Base-by-base conservation (phyloP, 495 filamentous ascomycete genomes). In the Daldinia decipiens region DNA sequence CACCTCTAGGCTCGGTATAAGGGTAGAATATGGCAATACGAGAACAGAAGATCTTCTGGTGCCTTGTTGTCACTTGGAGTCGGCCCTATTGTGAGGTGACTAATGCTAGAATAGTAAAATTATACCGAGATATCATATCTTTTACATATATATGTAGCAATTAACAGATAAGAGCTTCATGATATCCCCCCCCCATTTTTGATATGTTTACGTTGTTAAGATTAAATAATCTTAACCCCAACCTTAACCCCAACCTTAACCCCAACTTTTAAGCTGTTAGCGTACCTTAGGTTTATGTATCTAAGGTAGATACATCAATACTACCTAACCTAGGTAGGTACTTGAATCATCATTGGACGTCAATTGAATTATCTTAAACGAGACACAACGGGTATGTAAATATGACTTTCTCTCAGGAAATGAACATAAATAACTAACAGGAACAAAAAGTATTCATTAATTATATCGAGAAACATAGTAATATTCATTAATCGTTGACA, bases 401-500 rank as follows among this genome's bases (percentile, higher is more conserved):
- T 9, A 7, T 9, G 5, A 34, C 31, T 34, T 34, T 34, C 1
- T 9, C 31, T 34, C 9, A 5, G 11, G 9, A 1, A 34, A 34
- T 11, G 1, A 34, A 40, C 4, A 12, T 21, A 24, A 0, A 1
- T 4, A 24, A 1, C 21, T 24, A 2, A 24, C 21, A 4, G 34
- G 17, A 47, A 21, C 4, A 47, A 24, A 47, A 47, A 4, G 8
- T 24, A 53, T 53, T 31, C 24, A 53, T 53, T 17, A 53, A 53
- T 53, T 31, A 31, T 47, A 53, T 31, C 24, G 6, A 45, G 5
- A 43, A 50, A 61, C 29, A 50, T 19, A 60, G 50, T 8, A 13
- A 24, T 2, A 32, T 38, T 61, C 59, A 61, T 61, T 50, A 61
- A 51, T 61, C 59, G 43, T 61, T 21, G 31, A 36, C 6, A 3